Percentiles rank a stretch among this genome's conserved stretches.
Conservation (phyloP, 441 rosid species). For the Populus tomentosa region DNA sequence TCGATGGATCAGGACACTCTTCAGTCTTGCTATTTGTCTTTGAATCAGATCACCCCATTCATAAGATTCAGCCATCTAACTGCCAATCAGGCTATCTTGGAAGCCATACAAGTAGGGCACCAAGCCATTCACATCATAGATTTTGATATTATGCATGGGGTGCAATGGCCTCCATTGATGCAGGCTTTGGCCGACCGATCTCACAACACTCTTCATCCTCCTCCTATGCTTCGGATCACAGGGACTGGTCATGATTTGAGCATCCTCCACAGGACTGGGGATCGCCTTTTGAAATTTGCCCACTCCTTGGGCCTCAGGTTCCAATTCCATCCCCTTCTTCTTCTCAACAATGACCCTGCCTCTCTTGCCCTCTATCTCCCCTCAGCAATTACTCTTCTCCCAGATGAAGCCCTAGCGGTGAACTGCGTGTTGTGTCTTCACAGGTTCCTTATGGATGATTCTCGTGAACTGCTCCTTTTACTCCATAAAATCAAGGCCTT, state of each 20-base stretch:
- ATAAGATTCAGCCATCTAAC: slow-evolving; percentile 82
- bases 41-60: slow-evolving; percentile 87
- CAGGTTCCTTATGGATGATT: slow-evolving; percentile 47
- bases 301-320: slow-evolving; percentile 71
- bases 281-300: slow-evolving; percentile 67
- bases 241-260: slow-evolving; percentile 63
- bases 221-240: slow-evolving; percentile 73
- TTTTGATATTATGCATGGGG: slow-evolving; percentile 90
- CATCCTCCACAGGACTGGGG: slow-evolving; percentile 63
- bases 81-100: slow-evolving; percentile 89
- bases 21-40: slow-evolving; percentile 72
- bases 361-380: slow-evolving; percentile 38
- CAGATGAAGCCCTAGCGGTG: slow-evolving; percentile 68
- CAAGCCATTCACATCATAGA: slow-evolving; percentile 71
- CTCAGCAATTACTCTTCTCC: slow-evolving; percentile 44
- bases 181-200: slow-evolving; percentile 79
- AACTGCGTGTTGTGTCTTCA: slow-evolving; percentile 75
- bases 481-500: slow-evolving; percentile 57
- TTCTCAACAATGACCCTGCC: slow-evolving; percentile 45
- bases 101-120: slow-evolving; percentile 54
- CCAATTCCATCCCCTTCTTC: slow-evolving; percentile 65
- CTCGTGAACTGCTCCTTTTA: slow-evolving; percentile 49
- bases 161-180: slow-evolving; percentile 98
- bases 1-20: slow-evolving; percentile 18
- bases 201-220: slow-evolving; percentile 30